A percentile compares a stretch with the other conserved stretches of the same genome.
These are phyloP conservation scores for Pulveroboletus frians DNA, from an alignment of 768 basidiomycete species.

Conservation along the genomic window DNA sequence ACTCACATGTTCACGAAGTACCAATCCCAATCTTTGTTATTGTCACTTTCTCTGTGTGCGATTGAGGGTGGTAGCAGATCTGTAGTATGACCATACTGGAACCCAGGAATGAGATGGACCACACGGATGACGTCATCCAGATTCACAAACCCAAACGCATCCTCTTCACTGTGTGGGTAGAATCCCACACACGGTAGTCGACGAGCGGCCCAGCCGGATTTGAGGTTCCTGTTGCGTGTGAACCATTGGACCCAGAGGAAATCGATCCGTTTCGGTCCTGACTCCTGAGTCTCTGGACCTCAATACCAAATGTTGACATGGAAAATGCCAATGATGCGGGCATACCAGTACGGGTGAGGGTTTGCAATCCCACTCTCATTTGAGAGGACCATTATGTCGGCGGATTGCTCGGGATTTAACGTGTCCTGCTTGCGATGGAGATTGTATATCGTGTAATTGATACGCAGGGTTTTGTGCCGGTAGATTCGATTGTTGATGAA, in stretches of 20 bases:
- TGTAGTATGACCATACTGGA: not conserved
- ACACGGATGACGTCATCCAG: not conserved
- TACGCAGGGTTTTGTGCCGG: not conserved
- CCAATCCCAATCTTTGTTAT: slow-evolving; percentile 28
- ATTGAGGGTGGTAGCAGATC: slow-evolving; percentile 1
- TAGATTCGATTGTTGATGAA: no score
- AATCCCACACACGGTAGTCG: not conserved
- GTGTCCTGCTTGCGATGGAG: not conserved
- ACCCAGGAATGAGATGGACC: not conserved
- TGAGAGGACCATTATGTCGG: no score
- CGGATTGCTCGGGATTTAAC: not conserved
- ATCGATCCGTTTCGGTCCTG: not conserved
- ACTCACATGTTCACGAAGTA: slow-evolving; percentile 35
- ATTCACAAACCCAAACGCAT: not conserved
- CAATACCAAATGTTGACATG: not conserved
- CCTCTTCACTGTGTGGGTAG: no score
- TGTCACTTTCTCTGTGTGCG: slow-evolving; percentile 1
- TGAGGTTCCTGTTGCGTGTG: not conserved
- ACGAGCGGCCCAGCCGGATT: no score
- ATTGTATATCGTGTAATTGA: no score
- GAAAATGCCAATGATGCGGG: no score
- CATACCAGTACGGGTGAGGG: no score
- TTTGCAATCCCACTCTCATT: no score
- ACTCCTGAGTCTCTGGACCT: not conserved
- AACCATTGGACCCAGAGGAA: slow-evolving; percentile 5